These are phyloP conservation scores for Pseudotsuga menziesii DNA, from an alignment of 75 land plant genomes.

Conservation along the genomic window DNA sequence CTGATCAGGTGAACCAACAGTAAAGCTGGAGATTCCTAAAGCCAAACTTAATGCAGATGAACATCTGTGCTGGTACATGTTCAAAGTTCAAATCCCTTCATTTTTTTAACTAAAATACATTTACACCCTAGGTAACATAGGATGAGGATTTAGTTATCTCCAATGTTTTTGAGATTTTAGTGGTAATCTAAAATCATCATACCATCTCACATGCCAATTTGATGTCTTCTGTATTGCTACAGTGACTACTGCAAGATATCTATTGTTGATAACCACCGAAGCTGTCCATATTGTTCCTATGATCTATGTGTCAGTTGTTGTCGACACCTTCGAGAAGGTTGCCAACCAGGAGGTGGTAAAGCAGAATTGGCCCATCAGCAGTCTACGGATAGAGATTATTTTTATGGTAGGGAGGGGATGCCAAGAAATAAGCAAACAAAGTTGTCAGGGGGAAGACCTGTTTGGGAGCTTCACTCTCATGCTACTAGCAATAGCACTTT, in stretches of 20 bases:
- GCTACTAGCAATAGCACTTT: background rate
- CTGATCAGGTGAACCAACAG: constrained; percentile 23
- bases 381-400: background rate
- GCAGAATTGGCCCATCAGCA: constrained; percentile 19
- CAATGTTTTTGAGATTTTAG: background rate
- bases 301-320: constrained; percentile 89
- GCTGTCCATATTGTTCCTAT: constrained; percentile 65
- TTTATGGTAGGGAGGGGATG: constrained; percentile 15
- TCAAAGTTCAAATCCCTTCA: background rate
- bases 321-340: constrained; percentile 64
- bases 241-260: constrained; percentile 86
- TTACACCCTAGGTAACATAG: background rate
- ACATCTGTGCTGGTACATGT: constrained; percentile 62
- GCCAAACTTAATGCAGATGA: constrained; percentile 54
- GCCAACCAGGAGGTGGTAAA: constrained; percentile 17
- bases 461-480: constrained; percentile 5
- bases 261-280: constrained; percentile 85
- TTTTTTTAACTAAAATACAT: background rate
- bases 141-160: background rate
- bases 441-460: constrained; percentile 2
- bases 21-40: constrained; percentile 43
- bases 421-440: constrained; percentile 2
- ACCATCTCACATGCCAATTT: background rate
- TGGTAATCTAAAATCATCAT: background rate
- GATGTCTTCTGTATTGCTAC: constrained; percentile 18